Evolutionary conservation across 148 eudicot species (phyloP).

Genomic region (Cornus florida): DNA sequence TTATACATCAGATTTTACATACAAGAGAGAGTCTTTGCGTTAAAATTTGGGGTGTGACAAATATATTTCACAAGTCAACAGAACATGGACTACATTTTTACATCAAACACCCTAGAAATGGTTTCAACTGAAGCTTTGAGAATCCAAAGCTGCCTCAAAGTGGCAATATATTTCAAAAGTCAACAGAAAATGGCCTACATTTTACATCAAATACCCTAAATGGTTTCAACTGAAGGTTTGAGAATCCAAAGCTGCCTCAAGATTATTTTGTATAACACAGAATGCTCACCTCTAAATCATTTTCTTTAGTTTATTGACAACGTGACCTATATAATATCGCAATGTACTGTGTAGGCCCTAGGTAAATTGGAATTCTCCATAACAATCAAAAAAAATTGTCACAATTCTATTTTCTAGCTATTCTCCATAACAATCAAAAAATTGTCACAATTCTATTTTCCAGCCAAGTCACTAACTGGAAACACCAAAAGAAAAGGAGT

Average conservation of each 20-base stretch:
- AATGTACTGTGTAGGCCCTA: neutral
- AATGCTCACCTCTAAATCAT: too few relatives aligned
- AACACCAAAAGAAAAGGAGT: neutral
- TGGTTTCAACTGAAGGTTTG: neutral
- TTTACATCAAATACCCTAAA: conserved; percentile 10
- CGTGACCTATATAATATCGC: neutral
- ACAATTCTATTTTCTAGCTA: neutral
- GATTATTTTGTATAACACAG: too few relatives aligned
- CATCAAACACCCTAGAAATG: too few relatives aligned
- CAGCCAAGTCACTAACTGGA: neutral
- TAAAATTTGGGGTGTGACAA: too few relatives aligned
- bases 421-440: neutral
- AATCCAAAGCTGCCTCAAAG: too few relatives aligned
- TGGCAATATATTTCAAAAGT: neutral
- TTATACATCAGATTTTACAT: too few relatives aligned
- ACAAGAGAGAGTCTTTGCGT: too few relatives aligned
- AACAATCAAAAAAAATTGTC: neutral
- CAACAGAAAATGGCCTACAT: conserved; percentile 15
- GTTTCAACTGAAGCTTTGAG: too few relatives aligned
- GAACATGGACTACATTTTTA: too few relatives aligned
- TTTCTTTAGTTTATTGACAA: too few relatives aligned
- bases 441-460: neutral
- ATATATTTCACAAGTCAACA: too few relatives aligned
- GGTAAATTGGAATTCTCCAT: neutral
- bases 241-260: too few relatives aligned